These are phyloP conservation scores for Mycena galopus DNA, from an alignment of 768 basidiomycete genomes.

Conservation along the genomic window DNA sequence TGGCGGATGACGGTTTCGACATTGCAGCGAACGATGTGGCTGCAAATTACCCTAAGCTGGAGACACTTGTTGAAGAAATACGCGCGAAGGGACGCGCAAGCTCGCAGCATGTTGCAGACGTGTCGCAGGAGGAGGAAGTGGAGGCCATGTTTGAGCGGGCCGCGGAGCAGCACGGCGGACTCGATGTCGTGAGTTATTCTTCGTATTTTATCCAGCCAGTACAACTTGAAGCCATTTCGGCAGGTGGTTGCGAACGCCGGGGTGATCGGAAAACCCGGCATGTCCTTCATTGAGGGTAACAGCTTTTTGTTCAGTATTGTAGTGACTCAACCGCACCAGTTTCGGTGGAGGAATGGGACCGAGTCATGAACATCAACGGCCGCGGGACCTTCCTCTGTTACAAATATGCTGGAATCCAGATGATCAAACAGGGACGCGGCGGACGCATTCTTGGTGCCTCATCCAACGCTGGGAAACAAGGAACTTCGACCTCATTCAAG, in stretches of 20 bases:
- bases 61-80: slow-evolving; percentile 31
- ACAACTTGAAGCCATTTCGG: background rate
- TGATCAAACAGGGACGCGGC: slow-evolving; percentile 29
- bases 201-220: background rate
- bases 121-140: slow-evolving; percentile 40
- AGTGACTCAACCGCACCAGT: background rate
- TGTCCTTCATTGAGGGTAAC: background rate
- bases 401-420: slow-evolving; percentile 25
- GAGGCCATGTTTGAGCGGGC: slow-evolving; percentile 38
- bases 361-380: slow-evolving; percentile 17
- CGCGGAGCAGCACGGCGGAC: slow-evolving; percentile 37
- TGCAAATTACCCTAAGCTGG: slow-evolving; percentile 33
- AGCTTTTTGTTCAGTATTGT: background rate
- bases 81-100: slow-evolving; percentile 6
- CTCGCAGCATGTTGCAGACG: slow-evolving; percentile 25
- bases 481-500: background rate
- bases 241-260: slow-evolving; percentile 53
- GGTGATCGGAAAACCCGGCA: background rate
- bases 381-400: slow-evolving; percentile 23
- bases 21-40: slow-evolving; percentile 50
- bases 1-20: slow-evolving; percentile 53
- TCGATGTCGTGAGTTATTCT: slow-evolving; percentile 45
- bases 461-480: slow-evolving; percentile 12
- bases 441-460: slow-evolving; percentile 30
- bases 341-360: slow-evolving; percentile 19